Percentiles rank a stretch among this genome's conserved stretches.
Evolutionary conservation across 1,139 yeast genomes (phyloP).

Genomic region (Pichia sp.): DNA sequence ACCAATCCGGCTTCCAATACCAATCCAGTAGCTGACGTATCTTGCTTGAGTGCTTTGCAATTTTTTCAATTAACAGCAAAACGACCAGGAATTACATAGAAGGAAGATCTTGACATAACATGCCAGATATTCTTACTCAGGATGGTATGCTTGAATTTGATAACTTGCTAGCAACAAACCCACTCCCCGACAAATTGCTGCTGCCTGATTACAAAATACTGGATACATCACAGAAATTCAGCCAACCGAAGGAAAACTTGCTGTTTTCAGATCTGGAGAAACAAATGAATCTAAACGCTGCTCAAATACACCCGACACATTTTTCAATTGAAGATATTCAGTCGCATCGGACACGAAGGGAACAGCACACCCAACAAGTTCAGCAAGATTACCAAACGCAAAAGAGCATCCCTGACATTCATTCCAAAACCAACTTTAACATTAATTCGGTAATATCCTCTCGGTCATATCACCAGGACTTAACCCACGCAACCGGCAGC

Average conservation of each 20-base stretch:
- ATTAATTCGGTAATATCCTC: not conserved
- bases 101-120: not conserved
- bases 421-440: not conserved
- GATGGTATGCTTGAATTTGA: constrained; percentile 7
- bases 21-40: too few species aligned
- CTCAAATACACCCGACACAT: constrained; percentile 2
- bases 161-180: not conserved
- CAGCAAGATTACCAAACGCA: not conserved
- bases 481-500: constrained; percentile 7
- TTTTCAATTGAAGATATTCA: not conserved
- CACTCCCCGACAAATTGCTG: not conserved
- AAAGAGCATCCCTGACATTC: not conserved
- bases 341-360: not conserved
- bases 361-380: not conserved
- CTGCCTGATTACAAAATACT: not conserved
- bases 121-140: constrained; percentile 9
- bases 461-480: constrained; percentile 1
- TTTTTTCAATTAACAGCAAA: not conserved
- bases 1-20: too few species aligned
- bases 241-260: not conserved
- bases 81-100: not conserved
- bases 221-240: not conserved
- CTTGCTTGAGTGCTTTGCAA: too few species aligned
- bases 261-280: constrained; percentile 11
- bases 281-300: constrained; percentile 11